Evolutionary conservation across 108 stramenopile genomes (phyloP).

Genomic region (Cyclotella cryptica): DNA sequence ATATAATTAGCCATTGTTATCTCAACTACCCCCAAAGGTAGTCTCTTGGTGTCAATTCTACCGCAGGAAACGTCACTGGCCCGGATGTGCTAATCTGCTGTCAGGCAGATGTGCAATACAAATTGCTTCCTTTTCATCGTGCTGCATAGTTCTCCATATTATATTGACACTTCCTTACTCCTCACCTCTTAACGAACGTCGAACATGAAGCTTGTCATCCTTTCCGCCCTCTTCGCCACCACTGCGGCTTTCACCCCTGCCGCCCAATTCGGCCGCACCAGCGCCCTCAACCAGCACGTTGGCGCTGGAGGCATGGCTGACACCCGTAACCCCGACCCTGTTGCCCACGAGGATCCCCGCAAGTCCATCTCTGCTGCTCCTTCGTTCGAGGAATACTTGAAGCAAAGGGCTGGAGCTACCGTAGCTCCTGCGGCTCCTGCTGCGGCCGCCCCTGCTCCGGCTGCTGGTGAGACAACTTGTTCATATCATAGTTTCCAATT

Average conservation of each 20-base stretch:
- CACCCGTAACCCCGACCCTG: slow-evolving; percentile 79
- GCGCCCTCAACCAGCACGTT: slow-evolving; percentile 41
- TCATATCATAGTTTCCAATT: background rate
- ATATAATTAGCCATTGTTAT: too few relatives aligned
- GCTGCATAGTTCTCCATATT: too few relatives aligned
- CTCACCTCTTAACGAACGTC: too few relatives aligned
- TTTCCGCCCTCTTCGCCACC: slow-evolving; percentile 61
- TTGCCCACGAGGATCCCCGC: slow-evolving; percentile 76
- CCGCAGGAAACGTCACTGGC: too few relatives aligned
- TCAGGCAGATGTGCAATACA: too few relatives aligned
- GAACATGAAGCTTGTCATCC: slow-evolving; percentile 42
- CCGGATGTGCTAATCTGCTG: too few relatives aligned
- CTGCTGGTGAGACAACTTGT: slow-evolving; percentile 1
- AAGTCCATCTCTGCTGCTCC: slow-evolving; percentile 86
- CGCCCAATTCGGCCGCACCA: slow-evolving; percentile 25
- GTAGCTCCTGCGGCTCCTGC: background rate
- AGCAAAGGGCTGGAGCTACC: slow-evolving; percentile 49
- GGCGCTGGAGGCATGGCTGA: slow-evolving; percentile 84
- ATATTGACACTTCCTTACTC: too few relatives aligned
- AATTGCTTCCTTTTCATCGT: too few relatives aligned
- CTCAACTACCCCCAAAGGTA: too few relatives aligned
- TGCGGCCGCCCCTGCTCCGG: slow-evolving; percentile 3
- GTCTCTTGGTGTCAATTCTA: too few relatives aligned
- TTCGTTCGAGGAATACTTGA: slow-evolving; percentile 90
- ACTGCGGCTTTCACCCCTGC: slow-evolving; percentile 69